These are phyloP conservation scores for Jaenimonas drosophilae DNA, from an alignment of 208 protist genomes.

Conservation along the genomic window DNA sequence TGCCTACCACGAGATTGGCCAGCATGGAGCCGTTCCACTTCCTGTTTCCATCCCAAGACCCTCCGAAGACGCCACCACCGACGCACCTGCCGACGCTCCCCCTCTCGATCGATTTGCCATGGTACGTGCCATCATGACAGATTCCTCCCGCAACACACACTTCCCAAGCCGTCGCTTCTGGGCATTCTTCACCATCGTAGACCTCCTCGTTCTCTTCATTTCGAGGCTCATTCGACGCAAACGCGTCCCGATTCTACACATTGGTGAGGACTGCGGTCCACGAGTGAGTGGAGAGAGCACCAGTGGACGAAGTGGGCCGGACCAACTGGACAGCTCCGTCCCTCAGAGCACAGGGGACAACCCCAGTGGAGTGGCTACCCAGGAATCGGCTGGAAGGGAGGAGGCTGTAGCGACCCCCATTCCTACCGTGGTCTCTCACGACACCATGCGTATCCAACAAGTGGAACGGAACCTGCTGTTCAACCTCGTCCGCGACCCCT, in stretches of 20 bases:
- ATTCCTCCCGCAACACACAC: background rate
- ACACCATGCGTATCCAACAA: slow-evolving; percentile 56
- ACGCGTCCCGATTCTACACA: slow-evolving; percentile 1
- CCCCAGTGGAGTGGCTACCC: background rate
- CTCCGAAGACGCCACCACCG: slow-evolving; percentile 5
- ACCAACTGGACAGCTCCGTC: background rate
- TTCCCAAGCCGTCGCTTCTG: background rate
- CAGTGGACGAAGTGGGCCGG: background rate
- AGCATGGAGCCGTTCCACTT: background rate
- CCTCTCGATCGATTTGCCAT: background rate
- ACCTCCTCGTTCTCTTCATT: background rate
- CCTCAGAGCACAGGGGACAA: background rate
- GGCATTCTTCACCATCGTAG: background rate
- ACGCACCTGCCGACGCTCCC: background rate
- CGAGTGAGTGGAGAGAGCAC: background rate
- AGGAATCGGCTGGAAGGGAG: slow-evolving; percentile 1
- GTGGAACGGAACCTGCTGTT: slow-evolving; percentile 38
- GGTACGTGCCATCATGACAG: background rate
- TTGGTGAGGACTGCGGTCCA: background rate
- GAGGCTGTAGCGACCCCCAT: slow-evolving; percentile 7
- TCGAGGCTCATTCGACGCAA: background rate
- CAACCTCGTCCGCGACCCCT: slow-evolving; percentile 64
- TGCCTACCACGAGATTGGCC: slow-evolving; percentile 13
- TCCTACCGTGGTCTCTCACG: slow-evolving; percentile 30
- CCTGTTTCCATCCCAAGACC: slow-evolving; percentile 21